Percentiles rank a stretch among this genome's conserved stretches.
phyloP scores from a whole-genome alignment of 2,329 filamentous ascomycete genomes.

The Blumeriella jaapii region DNA sequence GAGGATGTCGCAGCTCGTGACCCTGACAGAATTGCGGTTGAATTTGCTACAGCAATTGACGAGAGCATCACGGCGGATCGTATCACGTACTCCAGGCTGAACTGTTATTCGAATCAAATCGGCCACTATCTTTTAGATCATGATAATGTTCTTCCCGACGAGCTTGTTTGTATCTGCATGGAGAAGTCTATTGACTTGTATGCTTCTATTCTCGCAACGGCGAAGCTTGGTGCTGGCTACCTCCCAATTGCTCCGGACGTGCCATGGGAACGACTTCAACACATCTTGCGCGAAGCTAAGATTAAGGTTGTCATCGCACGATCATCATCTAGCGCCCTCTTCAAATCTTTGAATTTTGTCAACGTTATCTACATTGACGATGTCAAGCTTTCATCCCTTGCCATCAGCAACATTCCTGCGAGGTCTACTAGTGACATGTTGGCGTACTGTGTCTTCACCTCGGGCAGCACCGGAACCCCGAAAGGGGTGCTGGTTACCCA shows the following conservation, averaged over 20 bases:
- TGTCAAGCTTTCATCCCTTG: conserved; percentile 13
- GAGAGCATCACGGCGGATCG: conserved; percentile 29
- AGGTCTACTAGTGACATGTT: conserved; percentile 26
- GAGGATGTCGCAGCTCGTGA: conserved; percentile 24
- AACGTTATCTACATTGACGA: conserved; percentile 25
- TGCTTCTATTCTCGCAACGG: conserved; percentile 57
- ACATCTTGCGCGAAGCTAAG: conserved; percentile 51
- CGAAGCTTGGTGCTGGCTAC: conserved; percentile 69
- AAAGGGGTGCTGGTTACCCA: conserved; percentile 75
- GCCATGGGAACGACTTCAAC: conserved; percentile 45
- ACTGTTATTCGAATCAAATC: conserved; percentile 50
- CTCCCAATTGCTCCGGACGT: conserved; percentile 68
- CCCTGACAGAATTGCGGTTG: conserved; percentile 49
- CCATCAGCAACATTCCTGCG: conserved; percentile 13
- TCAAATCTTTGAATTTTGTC: conserved; percentile 13
- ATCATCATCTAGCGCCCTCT: conserved; percentile 22
- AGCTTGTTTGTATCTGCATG: conserved; percentile 63
- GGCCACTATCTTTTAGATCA: conserved; percentile 41
- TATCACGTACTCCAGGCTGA: conserved; percentile 55
- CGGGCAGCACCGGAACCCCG: conserved; percentile 64
- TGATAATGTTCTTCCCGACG: conserved; percentile 36
- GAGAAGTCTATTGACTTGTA: conserved; percentile 68
- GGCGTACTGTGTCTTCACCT: conserved; percentile 74
- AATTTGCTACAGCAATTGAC: conserved; percentile 44
- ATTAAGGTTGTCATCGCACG: conserved; percentile 36